Conservation (phyloP, 1,139 yeast genomes). For the Yamadazyma sp. region DNA sequence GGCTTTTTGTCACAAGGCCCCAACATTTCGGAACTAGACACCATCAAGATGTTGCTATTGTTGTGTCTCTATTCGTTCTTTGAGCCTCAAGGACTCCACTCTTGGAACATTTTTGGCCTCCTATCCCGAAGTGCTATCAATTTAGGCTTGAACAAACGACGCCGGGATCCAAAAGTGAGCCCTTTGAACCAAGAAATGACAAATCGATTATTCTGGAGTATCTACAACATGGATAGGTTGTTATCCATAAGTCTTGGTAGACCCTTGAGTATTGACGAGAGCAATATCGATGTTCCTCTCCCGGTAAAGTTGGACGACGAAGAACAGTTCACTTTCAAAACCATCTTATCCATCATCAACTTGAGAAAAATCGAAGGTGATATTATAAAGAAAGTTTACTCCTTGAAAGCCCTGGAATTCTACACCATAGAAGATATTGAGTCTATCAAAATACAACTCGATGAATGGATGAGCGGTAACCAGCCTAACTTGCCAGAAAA, state of each 20-base stretch:
- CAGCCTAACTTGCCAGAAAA: conserved; percentile 10
- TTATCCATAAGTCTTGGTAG: conserved; percentile 46
- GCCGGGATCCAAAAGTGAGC: conserved; percentile 14
- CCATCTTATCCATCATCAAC: conserved; percentile 38
- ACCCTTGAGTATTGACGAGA: conserved; percentile 44
- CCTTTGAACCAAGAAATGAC: conserved; percentile 33
- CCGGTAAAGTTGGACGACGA: conserved; percentile 37
- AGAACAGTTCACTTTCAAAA: conserved; percentile 30
- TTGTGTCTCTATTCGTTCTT: conserved; percentile 47
- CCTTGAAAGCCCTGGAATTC: conserved; percentile 22
- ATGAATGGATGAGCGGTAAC: conserved; percentile 28
- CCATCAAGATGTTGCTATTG: conserved; percentile 37
- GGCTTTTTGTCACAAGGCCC: conserved; percentile 18
- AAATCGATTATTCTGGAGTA: conserved; percentile 50
- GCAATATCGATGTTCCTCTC: conserved; percentile 43
- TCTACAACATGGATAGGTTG: conserved; percentile 47
- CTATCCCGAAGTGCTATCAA: conserved; percentile 39
- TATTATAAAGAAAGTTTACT: conserved; percentile 41
- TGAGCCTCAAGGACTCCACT: conserved; percentile 39
- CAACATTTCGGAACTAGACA: conserved; percentile 30
- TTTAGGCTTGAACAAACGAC: conserved; percentile 42
- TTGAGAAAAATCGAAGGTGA: conserved; percentile 43
- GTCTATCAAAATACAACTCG: conserved; percentile 37
- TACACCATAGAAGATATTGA: conserved; percentile 23
- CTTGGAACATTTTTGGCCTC: conserved; percentile 39